These are phyloP conservation scores for Adansonia digitata DNA, from an alignment of 345 rosid genomes.

Conservation along the genomic window DNA sequence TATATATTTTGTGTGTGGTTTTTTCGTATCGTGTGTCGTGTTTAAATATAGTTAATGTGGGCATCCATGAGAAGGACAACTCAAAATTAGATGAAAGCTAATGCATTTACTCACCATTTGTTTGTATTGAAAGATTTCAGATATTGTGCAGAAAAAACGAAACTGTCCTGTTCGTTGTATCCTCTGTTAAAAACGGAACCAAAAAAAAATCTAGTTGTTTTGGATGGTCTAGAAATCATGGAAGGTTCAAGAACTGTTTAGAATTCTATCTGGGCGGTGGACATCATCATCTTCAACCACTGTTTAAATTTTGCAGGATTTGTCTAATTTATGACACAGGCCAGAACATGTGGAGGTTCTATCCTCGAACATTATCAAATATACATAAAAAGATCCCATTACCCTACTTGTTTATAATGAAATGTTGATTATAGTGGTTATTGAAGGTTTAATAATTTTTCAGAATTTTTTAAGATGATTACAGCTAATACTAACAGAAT, in stretches of 20 bases:
- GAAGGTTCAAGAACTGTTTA: conserved; percentile 11
- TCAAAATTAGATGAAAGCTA: background rate
- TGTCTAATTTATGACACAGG: background rate
- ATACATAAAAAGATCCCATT: background rate
- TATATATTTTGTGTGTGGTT: background rate
- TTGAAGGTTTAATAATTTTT: too few relatives aligned
- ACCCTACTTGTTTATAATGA: too few relatives aligned
- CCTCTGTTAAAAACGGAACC: background rate
- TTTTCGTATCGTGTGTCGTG: background rate
- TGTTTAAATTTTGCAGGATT: background rate
- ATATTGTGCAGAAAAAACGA: background rate
- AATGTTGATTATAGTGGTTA: too few relatives aligned
- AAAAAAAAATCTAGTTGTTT: background rate
- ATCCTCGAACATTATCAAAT: background rate
- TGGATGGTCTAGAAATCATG: background rate
- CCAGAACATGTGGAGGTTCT: background rate
- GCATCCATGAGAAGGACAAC: background rate
- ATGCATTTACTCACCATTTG: too few relatives aligned
- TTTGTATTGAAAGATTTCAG: background rate
- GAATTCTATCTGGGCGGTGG: background rate
- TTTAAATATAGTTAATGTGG: background rate
- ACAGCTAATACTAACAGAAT: background rate
- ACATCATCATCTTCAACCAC: background rate
- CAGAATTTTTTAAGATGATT: too few relatives aligned
- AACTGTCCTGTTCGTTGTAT: background rate